Evolutionary conservation across 2,329 filamentous ascomycete species (phyloP).

Genomic region (Colletotrichum tropicale): DNA sequence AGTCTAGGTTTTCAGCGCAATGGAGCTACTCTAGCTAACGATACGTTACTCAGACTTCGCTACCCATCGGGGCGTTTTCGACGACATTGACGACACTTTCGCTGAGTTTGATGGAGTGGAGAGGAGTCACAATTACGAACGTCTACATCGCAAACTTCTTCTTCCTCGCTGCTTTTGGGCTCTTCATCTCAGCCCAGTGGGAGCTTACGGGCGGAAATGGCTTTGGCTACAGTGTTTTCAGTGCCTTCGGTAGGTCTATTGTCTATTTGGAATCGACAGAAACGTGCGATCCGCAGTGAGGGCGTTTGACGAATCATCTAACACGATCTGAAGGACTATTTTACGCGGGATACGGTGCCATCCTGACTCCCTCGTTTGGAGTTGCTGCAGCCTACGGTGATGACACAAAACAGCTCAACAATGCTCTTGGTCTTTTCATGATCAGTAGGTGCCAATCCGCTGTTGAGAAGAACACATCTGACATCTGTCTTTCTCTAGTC

Average conservation of each 20-base stretch:
- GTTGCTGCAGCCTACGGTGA: conserved; percentile 27
- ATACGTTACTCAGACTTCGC: conserved; percentile 38
- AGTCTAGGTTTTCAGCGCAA: neutral
- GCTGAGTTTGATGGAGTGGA: conserved; percentile 58
- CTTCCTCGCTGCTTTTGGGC: conserved; percentile 51
- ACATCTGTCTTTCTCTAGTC: conserved; percentile 4
- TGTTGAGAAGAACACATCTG: neutral
- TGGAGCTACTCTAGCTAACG: neutral
- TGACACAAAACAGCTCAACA: conserved; percentile 25
- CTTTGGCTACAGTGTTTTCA: conserved; percentile 57
- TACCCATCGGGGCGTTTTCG: conserved; percentile 57
- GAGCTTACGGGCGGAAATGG: conserved; percentile 56
- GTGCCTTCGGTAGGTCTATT: conserved; percentile 62
- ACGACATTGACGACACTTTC: conserved; percentile 60
- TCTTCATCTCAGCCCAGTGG: conserved; percentile 61
- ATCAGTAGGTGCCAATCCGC: conserved; percentile 16
- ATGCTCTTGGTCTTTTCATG: conserved; percentile 29
- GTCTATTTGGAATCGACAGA: neutral
- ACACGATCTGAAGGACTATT: conserved; percentile 22
- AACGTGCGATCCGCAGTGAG: neutral
- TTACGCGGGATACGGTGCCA: conserved; percentile 28
- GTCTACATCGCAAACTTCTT: conserved; percentile 61
- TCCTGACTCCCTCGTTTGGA: conserved; percentile 28
- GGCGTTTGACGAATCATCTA: neutral
- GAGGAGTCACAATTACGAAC: conserved; percentile 53